Conservation (phyloP, 495 filamentous ascomycete genomes). For the Glonium stellatum region DNA sequence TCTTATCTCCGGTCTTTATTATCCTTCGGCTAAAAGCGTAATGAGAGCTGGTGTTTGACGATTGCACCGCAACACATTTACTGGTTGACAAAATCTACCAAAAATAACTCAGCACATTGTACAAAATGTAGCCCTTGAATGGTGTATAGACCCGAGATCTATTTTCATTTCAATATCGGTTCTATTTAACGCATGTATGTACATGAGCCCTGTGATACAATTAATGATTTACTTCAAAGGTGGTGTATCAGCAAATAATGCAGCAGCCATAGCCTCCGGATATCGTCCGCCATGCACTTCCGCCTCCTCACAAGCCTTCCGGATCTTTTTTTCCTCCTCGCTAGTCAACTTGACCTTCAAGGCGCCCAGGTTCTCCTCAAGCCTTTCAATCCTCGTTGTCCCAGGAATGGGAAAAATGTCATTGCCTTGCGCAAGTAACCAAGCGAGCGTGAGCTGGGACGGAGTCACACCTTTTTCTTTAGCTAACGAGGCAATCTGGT, state of each 20-base stretch:
- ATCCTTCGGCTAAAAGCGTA: too few species aligned
- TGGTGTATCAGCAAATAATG: conserved; percentile 3
- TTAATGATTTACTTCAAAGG: background rate
- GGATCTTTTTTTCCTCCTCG: conserved; percentile 45
- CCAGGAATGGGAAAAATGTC: conserved; percentile 50
- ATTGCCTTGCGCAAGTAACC: conserved; percentile 47
- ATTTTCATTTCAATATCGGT: too few species aligned
- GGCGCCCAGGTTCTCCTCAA: conserved; percentile 53
- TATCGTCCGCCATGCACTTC: conserved; percentile 40
- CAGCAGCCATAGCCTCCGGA: conserved; percentile 10
- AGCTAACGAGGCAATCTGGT: conserved; percentile 39
- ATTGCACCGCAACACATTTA: too few species aligned
- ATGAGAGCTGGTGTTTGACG: too few species aligned
- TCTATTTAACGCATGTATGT: too few species aligned
- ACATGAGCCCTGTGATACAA: too few species aligned
- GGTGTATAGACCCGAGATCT: too few species aligned
- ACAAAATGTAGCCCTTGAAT: too few species aligned
- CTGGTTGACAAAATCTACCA: too few species aligned
- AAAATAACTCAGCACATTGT: too few species aligned
- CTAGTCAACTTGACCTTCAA: conserved; percentile 42
- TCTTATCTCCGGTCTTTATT: too few species aligned
- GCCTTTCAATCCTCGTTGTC: conserved; percentile 47
- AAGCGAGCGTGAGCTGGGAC: conserved; percentile 46
- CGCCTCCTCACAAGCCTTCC: conserved; percentile 39
- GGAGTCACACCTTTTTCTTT: conserved; percentile 42